Evolutionary conservation across 1,284 basidiomycete genomes (phyloP).

Genomic region (Peniophora sp.): DNA sequence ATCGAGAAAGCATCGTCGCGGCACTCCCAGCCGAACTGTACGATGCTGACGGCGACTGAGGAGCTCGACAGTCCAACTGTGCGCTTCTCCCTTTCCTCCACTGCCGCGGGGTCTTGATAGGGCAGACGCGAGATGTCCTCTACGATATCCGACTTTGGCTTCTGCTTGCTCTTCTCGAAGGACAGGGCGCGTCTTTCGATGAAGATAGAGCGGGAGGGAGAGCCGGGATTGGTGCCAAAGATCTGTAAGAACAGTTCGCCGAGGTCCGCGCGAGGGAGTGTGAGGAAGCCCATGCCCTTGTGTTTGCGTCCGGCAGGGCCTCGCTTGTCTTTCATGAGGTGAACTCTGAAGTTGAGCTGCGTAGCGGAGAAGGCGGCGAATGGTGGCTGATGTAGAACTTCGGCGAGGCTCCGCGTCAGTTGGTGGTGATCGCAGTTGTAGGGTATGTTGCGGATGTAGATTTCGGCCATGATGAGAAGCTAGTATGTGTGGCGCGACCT

Average conservation of each 20-base stretch:
- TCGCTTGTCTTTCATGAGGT: neutral
- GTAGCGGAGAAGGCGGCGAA: neutral
- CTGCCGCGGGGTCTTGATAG: conserved; percentile 34
- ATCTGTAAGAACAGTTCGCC: neutral
- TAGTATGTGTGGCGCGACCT: neutral
- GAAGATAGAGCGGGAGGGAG: neutral
- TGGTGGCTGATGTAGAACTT: neutral
- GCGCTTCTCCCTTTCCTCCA: conserved; percentile 20
- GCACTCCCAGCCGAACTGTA: conserved; percentile 50
- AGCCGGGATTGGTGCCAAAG: neutral
- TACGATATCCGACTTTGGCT: conserved; percentile 22
- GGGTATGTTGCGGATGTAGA: neutral
- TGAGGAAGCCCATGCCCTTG: neutral
- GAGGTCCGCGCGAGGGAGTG: neutral
- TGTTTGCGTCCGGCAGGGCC: neutral
- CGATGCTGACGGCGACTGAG: conserved; percentile 21
- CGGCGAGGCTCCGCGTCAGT: neutral
- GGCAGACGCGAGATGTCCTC: conserved; percentile 32
- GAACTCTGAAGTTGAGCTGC: neutral
- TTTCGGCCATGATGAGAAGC: neutral
- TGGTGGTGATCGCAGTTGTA: neutral
- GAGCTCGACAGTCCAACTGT: conserved; percentile 19
- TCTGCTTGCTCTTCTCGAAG: neutral
- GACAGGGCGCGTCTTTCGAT: neutral
- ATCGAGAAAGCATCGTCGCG: conserved; percentile 45